Conservation (phyloP, 352 stramenopile genomes). For the Phytophthora cryptogea region DNA sequence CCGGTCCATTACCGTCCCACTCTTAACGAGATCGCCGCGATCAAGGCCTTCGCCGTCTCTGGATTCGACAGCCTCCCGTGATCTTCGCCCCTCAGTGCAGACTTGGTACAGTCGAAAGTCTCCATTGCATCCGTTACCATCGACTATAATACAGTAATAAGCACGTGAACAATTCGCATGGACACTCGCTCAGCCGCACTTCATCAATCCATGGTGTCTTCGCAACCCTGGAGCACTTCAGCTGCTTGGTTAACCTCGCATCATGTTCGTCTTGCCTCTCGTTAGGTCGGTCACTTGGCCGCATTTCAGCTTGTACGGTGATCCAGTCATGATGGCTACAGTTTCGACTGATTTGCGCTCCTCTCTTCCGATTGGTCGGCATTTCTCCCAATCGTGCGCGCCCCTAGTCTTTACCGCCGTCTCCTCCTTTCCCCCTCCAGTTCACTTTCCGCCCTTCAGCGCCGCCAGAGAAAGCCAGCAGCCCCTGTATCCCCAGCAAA, state of each 20-base stretch:
- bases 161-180: no score
- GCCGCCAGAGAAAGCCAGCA: slow-evolving; percentile 19
- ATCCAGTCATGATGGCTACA: slow-evolving; percentile 14
- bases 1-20: slow-evolving; percentile 3
- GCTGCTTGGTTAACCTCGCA: no score
- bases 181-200: no score
- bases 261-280: no score
- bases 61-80: background rate
- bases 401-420: slow-evolving; percentile 17
- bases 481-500: background rate
- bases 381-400: slow-evolving; percentile 31
- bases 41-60: background rate
- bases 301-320: background rate
- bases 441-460: slow-evolving; percentile 27
- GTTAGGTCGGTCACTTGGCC: no score
- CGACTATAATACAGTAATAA: no score
- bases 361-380: slow-evolving; percentile 12
- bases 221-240: no score
- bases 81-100: background rate
- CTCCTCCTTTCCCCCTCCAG: background rate
- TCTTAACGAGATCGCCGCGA: background rate
- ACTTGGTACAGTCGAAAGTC: background rate
- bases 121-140: background rate
- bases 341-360: slow-evolving; percentile 21
- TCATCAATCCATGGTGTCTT: no score